These are phyloP conservation scores for Podila verticillata DNA, from an alignment of 192 early-diverging fungal genomes.

Conservation along the genomic window DNA sequence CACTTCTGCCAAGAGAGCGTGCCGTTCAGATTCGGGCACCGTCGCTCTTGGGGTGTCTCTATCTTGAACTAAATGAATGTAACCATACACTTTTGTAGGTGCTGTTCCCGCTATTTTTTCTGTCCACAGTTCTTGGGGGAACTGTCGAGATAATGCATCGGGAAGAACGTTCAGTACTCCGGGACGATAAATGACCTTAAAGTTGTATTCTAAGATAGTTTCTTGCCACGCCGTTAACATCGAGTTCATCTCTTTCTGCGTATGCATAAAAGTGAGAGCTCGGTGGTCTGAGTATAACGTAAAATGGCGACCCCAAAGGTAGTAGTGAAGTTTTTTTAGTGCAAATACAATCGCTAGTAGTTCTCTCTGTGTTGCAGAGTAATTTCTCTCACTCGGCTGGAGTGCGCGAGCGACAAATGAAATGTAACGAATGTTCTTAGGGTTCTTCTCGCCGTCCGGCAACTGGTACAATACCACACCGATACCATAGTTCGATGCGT, in stretches of 20 bases:
- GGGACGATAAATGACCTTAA: conserved; percentile 15
- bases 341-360: conserved; percentile 17
- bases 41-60: not conserved
- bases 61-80: not conserved
- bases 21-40: too few relatives aligned
- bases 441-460: not conserved
- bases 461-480: conserved; percentile 36
- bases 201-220: conserved; percentile 24
- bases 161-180: conserved; percentile 33
- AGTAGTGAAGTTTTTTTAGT: not conserved
- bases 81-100: not conserved
- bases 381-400: conserved; percentile 12
- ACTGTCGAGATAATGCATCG: conserved; percentile 25
- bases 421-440: conserved; percentile 19
- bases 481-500: conserved; percentile 45
- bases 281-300: not conserved
- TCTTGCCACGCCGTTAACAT: conserved; percentile 19
- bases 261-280: not conserved
- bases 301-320: not conserved
- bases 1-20: too few relatives aligned
- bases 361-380: conserved; percentile 28
- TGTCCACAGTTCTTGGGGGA: not conserved
- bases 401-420: conserved; percentile 20
- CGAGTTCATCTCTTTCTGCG: conserved; percentile 1
- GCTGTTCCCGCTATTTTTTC: not conserved